Conservation (phyloP, 1,284 basidiomycete genomes). For the Grifola frondosa region DNA sequence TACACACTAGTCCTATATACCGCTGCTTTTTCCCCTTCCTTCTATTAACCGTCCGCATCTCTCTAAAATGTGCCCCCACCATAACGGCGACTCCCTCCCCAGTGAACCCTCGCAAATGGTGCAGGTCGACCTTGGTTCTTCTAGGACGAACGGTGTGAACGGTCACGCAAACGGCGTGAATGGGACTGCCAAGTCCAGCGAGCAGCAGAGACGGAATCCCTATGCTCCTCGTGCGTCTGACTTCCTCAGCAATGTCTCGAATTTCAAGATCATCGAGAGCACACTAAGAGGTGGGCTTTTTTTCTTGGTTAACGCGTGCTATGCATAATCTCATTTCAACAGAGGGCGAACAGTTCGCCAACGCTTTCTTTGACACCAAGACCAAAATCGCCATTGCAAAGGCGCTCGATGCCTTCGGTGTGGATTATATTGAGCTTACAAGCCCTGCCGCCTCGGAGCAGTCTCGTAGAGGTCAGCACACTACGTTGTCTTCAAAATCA, state of each 20-base stretch:
- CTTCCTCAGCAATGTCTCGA: slow-evolving; percentile 88
- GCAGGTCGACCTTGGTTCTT: slow-evolving; percentile 47
- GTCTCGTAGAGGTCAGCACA: slow-evolving; percentile 56
- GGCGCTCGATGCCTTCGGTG: slow-evolving; percentile 96
- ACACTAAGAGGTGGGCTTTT: slow-evolving; percentile 77
- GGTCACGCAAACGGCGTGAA: slow-evolving; percentile 38
- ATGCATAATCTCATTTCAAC: slow-evolving; percentile 9
- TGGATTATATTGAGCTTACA: slow-evolving; percentile 99
- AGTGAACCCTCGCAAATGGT: slow-evolving; percentile 64
- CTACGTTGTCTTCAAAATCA: neutral
- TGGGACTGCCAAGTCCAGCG: slow-evolving; percentile 29
- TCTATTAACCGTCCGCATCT: no score
- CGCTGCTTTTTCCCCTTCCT: neutral
- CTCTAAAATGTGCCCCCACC: slow-evolving; percentile 65
- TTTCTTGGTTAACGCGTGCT: slow-evolving; percentile 21
- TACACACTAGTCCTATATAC: neutral
- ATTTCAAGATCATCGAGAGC: slow-evolving; percentile 97
- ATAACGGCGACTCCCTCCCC: slow-evolving; percentile 49
- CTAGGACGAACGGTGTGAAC: slow-evolving; percentile 38
- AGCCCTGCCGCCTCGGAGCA: slow-evolving; percentile 98
- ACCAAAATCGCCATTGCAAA: slow-evolving; percentile 99
- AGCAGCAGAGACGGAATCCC: slow-evolving; percentile 63
- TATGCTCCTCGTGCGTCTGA: slow-evolving; percentile 89
- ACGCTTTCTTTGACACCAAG: slow-evolving; percentile 99
- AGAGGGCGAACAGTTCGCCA: slow-evolving; percentile 99